A percentile compares a stretch with the other conserved stretches of the same genome.
Conservation (phyloP, 2,329 filamentous ascomycete genomes). For the Ophiostoma pallidulum region DNA sequence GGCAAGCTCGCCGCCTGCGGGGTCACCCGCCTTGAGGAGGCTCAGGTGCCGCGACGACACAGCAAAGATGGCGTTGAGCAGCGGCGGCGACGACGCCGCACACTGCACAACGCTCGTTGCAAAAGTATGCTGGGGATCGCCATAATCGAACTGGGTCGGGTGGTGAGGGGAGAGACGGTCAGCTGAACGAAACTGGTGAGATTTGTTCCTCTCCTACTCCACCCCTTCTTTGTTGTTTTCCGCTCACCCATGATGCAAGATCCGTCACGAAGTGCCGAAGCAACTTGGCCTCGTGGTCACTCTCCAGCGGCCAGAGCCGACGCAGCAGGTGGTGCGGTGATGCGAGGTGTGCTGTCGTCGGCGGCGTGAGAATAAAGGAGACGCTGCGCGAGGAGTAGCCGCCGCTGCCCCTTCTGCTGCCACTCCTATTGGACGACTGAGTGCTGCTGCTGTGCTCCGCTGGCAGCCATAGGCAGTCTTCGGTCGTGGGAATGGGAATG, state of each 20-base stretch:
- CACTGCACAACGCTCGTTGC: constrained; percentile 4
- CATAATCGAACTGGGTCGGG: constrained; percentile 10
- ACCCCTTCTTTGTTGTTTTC: background rate
- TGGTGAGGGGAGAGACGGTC: too few relatives aligned
- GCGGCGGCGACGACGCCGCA: background rate
- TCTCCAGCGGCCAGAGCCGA: constrained; percentile 2
- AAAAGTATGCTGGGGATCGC: constrained; percentile 7
- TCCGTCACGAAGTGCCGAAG: constrained; percentile 4
- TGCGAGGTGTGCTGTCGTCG: background rate
- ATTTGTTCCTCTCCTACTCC: too few relatives aligned
- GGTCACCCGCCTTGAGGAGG: background rate
- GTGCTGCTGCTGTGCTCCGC: background rate
- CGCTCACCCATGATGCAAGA: constrained; percentile 2
- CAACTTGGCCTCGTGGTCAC: constrained; percentile 1
- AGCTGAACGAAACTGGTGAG: too few relatives aligned
- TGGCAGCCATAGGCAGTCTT: background rate
- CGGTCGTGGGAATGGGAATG: background rate
- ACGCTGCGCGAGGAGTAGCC: background rate
- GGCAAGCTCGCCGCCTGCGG: background rate
- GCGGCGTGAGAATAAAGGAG: background rate
- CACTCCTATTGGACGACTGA: background rate
- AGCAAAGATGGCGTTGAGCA: constrained; percentile 7
- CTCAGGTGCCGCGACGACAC: constrained; percentile 3
- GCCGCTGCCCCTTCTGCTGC: background rate
- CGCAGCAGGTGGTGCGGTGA: background rate